phyloP scores from a whole-genome alignment of 2,329 filamentous ascomycete genomes.

The Claviceps fusiformis region DNA sequence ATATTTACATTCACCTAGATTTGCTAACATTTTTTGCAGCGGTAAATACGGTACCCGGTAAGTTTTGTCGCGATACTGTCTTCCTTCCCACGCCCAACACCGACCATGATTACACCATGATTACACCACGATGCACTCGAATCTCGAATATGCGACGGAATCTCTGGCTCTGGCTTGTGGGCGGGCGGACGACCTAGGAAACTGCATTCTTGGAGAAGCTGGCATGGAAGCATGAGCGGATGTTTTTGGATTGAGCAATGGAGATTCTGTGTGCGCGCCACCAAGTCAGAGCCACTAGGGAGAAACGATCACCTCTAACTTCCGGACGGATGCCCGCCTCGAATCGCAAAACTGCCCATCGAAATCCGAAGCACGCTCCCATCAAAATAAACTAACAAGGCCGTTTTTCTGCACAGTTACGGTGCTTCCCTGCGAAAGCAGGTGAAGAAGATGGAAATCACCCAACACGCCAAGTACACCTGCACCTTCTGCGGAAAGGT shows the following conservation, averaged over 20 bases:
- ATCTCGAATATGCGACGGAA: background rate
- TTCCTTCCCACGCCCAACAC: background rate
- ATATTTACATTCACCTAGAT: conserved; percentile 2
- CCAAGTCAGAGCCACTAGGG: background rate
- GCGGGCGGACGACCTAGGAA: background rate
- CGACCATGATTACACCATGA: background rate
- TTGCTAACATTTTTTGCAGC: conserved; percentile 22
- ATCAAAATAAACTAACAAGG: background rate
- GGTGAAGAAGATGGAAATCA: conserved; percentile 98
- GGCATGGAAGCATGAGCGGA: background rate
- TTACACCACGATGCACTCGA: conserved; percentile 3
- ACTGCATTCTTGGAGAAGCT: too few species aligned
- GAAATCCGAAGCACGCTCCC: too few species aligned
- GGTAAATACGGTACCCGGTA: conserved; percentile 96
- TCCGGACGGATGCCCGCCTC: background rate
- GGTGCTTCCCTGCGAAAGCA: conserved; percentile 98
- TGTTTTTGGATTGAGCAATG: background rate
- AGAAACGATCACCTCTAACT: background rate
- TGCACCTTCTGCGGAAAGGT: conserved; percentile 99
- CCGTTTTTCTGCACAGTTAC: conserved; percentile 48
- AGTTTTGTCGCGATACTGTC: conserved; percentile 20
- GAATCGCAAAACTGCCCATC: background rate
- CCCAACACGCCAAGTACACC: conserved; percentile 91
- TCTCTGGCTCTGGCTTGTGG: background rate
- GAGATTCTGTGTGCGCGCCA: background rate